Evolutionary conservation across 139 green algal genomes (phyloP), one percentile per base, ranked within the genome.

Genomic region (Dunaliella sp.): DNA sequence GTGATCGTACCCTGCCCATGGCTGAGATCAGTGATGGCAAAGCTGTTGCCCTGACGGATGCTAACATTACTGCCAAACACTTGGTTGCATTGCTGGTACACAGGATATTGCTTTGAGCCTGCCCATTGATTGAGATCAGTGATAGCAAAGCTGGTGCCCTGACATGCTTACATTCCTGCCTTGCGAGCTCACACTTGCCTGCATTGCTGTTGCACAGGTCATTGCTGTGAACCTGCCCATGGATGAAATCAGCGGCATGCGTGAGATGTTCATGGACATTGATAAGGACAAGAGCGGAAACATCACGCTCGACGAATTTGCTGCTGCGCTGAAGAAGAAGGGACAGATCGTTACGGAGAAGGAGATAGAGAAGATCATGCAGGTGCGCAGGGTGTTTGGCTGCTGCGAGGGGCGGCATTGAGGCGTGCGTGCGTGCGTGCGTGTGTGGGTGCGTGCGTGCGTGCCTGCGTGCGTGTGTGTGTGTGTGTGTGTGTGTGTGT

Each of bases 241-340:
- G 36, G 94, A 97, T 57, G 97, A 99, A 92, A 97, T 99, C 90
- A 92, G 91, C 58, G 97, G 96, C 37, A 94, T 99, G 90, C 85
- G 91, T 12, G 89, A 95, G 36, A 94, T 99, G 82, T 99, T 99
- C 90, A 86, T 94, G 36, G 91, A 93, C 21, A 97, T 99, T 80
- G 97, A 99, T 88, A 90, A 89, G 25, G 97, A 99, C 89, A 89
- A 93, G 74, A 96, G 92, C 81, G 96, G 97, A 35, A 97, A 93
- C 77, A 99, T 99, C 92, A 98, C 94, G 1, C 87, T 96, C 31
- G 93, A 98, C 36, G 97, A 99, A 91, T 93, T 99, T 73, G 73
- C 84, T 16, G 34, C 85, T 0, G 89, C 89, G 32, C 85, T 92
- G 1, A 82, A 83, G 35, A 88, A 87, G 65, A 92, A 92, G 86